Conservation (phyloP, 2,329 filamentous ascomycete genomes). For the Ophiostoma tasmaniense region DNA sequence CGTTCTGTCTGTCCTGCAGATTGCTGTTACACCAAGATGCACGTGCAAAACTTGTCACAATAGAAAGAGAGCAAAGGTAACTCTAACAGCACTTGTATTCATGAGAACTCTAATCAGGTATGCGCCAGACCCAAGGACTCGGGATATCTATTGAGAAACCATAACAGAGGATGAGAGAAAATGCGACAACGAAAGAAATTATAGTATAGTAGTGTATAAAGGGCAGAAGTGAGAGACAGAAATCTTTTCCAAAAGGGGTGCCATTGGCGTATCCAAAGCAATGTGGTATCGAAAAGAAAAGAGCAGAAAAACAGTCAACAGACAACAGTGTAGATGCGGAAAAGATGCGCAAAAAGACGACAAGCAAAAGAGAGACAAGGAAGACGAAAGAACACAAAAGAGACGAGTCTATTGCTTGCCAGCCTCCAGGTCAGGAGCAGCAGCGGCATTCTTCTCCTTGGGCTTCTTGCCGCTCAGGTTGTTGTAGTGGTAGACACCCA, state of each 20-base stretch:
- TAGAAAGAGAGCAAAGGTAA: too few relatives aligned
- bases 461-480: constrained; percentile 46
- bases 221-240: background rate
- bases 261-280: background rate
- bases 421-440: constrained; percentile 26
- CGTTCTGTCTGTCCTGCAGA: background rate
- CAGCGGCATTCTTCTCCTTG: constrained; percentile 31
- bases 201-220: background rate
- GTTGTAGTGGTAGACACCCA: constrained; percentile 51
- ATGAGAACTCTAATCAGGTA: background rate
- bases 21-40: background rate
- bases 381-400: background rate
- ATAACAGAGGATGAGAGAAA: background rate
- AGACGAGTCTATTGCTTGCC: constrained; percentile 2
- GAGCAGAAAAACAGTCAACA: background rate
- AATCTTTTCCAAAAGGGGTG: background rate
- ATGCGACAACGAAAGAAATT: background rate
- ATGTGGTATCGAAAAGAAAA: background rate
- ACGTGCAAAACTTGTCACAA: too few relatives aligned
- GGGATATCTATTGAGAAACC: background rate
- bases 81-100: too few relatives aligned
- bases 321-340: background rate
- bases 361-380: background rate
- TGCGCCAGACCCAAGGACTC: background rate
- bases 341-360: background rate